A percentile compares a stretch with the other conserved stretches of the same genome.
Conservation (phyloP, 1,284 basidiomycete species). For the Cerrena zonata region DNA sequence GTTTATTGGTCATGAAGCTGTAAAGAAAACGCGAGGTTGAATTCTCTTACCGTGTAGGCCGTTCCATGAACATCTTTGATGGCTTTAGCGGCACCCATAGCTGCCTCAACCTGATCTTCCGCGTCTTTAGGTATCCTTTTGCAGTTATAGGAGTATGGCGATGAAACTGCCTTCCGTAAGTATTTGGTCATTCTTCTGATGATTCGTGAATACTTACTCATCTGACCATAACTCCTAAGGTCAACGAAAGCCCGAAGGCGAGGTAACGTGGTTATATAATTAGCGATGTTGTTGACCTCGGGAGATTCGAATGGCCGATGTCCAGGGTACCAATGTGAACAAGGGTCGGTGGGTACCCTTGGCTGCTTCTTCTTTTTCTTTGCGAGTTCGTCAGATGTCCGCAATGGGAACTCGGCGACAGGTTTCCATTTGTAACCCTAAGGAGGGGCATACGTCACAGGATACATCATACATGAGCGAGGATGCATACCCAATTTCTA, state of each 20-base stretch:
- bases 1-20: not conserved
- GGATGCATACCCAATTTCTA: slow-evolving; percentile 29
- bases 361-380: slow-evolving; percentile 25
- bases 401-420: slow-evolving; percentile 23
- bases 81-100: slow-evolving; percentile 64
- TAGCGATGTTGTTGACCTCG: slow-evolving; percentile 71
- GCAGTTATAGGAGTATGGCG: slow-evolving; percentile 75
- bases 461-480: too few relatives aligned
- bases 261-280: slow-evolving; percentile 56
- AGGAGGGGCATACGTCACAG: not conserved
- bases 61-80: slow-evolving; percentile 55
- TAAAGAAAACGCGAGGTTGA: not conserved
- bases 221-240: slow-evolving; percentile 79
- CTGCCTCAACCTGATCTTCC: slow-evolving; percentile 78
- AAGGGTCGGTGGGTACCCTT: slow-evolving; percentile 42
- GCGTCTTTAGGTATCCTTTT: slow-evolving; percentile 64
- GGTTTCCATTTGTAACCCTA: slow-evolving; percentile 63
- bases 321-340: slow-evolving; percentile 72
- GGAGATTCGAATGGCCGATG: slow-evolving; percentile 66
- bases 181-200: too few relatives aligned
- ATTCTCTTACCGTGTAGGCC: slow-evolving; percentile 36
- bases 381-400: slow-evolving; percentile 1
- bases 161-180: slow-evolving; percentile 41
- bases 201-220: slow-evolving; percentile 47
- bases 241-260: slow-evolving; percentile 63